A percentile compares a stretch with the other conserved stretches of the same genome.
phyloP scores from a whole-genome alignment of 2,329 filamentous ascomycete genomes.

The Diaporthe citrichinensis region DNA sequence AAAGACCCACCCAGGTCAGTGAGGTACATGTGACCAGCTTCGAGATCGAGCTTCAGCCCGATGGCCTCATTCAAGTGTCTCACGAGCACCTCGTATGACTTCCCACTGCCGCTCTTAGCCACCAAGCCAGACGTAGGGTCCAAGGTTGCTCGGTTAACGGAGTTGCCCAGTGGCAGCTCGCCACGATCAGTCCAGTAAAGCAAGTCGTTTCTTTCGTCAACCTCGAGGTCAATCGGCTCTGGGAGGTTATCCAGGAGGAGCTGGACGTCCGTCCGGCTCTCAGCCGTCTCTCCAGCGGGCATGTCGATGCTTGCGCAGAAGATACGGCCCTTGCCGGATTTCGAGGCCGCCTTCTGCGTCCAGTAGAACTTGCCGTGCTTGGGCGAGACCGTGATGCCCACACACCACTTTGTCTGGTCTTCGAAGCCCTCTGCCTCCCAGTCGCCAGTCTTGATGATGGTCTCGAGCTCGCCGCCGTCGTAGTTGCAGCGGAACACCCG shows the following conservation, averaged over 20 bases:
- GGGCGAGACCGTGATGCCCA: conserved; percentile 66
- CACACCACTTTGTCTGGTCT: conserved; percentile 63
- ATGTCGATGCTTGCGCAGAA: conserved; percentile 62
- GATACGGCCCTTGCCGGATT: conserved; percentile 65
- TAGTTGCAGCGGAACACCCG: conserved; percentile 55
- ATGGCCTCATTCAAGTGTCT: conserved; percentile 42
- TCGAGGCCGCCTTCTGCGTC: conserved; percentile 71
- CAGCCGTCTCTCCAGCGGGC: conserved; percentile 47
- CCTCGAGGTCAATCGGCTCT: conserved; percentile 70
- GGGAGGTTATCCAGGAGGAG: conserved; percentile 60
- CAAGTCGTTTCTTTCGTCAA: conserved; percentile 59
- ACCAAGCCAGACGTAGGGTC: conserved; percentile 27
- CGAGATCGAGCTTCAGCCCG: conserved; percentile 40
- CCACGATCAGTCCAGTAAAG: conserved; percentile 75
- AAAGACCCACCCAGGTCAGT: conserved; percentile 41
- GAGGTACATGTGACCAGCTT: conserved; percentile 34
- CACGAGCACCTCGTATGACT: conserved; percentile 40
- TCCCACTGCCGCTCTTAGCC: neutral
- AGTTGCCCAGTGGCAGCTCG: conserved; percentile 68
- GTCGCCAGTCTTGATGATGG: conserved; percentile 51
- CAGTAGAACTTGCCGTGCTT: conserved; percentile 66
- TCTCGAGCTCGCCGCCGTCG: conserved; percentile 56
- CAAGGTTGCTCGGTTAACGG: conserved; percentile 58
- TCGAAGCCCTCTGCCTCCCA: conserved; percentile 41
- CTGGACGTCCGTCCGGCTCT: conserved; percentile 56